These are phyloP conservation scores for Neofusicoccum laricinum DNA, from an alignment of 2,329 filamentous ascomycete genomes.

Conservation along the genomic window DNA sequence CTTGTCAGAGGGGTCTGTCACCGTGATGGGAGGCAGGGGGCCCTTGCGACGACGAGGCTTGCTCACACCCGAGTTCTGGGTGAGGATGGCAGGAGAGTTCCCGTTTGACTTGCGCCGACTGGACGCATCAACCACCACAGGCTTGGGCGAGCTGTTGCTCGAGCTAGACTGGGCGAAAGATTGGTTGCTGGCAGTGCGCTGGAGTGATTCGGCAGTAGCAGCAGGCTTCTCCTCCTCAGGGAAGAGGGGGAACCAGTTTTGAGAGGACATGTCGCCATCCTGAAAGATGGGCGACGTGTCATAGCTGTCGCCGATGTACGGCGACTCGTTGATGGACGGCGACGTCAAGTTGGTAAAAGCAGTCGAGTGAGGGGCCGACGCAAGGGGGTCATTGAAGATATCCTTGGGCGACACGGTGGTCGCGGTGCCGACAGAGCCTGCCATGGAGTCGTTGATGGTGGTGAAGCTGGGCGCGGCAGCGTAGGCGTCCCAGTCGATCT, in stretches of 20 bases:
- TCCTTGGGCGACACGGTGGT: slow-evolving; percentile 81
- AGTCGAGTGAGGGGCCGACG: slow-evolving; percentile 77
- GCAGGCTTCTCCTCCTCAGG: slow-evolving; percentile 46
- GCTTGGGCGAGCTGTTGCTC: slow-evolving; percentile 32
- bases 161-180: slow-evolving; percentile 36
- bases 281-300: slow-evolving; percentile 77
- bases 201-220: slow-evolving; percentile 33
- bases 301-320: slow-evolving; percentile 66
- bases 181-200: slow-evolving; percentile 40
- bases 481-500: slow-evolving; percentile 25
- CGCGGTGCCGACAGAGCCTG: slow-evolving; percentile 25
- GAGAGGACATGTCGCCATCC: slow-evolving; percentile 53
- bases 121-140: slow-evolving; percentile 24
- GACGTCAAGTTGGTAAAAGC: slow-evolving; percentile 83
- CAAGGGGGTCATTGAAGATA: slow-evolving; percentile 66
- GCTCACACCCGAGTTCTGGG: slow-evolving; percentile 70
- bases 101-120: slow-evolving; percentile 39
- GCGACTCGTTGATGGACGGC: slow-evolving; percentile 74
- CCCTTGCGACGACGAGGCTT: slow-evolving; percentile 72
- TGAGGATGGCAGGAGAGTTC: slow-evolving; percentile 45
- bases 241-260: slow-evolving; percentile 73
- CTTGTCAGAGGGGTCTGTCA: slow-evolving; percentile 66
- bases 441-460: slow-evolving; percentile 42
- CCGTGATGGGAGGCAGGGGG: slow-evolving; percentile 73
- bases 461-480: slow-evolving; percentile 34